Evolutionary conservation across 2,329 filamentous ascomycete genomes (phyloP), one percentile per base, ranked within the genome.

Genomic region (Verticillium nubilum): DNA sequence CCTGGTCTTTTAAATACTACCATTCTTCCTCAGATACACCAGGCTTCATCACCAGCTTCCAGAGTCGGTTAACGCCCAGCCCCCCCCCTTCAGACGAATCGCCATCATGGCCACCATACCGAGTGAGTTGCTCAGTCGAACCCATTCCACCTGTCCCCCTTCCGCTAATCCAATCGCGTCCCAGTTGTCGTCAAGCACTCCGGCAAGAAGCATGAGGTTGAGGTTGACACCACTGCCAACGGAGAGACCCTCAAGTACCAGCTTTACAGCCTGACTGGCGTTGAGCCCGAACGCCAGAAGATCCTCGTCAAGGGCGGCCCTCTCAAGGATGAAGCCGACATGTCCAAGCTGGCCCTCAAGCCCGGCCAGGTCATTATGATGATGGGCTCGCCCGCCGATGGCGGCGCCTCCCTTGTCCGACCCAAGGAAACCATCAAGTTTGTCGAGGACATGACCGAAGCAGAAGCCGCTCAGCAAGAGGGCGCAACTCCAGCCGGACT

Each of bases 191-290:
- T 99, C 67, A 98, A 96, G 77, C 94, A 99, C 74, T 88, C 92
- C 72, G 94, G 94, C 78, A 97, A 95, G 75, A 94, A 93, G 73
- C 90, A 98, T 79, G 88, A 98, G 71, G 85, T 99, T 73, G 94
- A 98, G 63, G 86, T 99, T 69, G 94, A 98, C 72, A 83, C 90
- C 52, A 81, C 85, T 27, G 88, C 91, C 53, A 92, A 87, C 63
- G 95, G 95, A 75, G 92, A 97, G 75, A 91, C 90, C 60, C 92
- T 99, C 80, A 99, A 98, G 75, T 91, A 90, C 70, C 95, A 98
- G 74, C 85, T 99, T 60, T 99, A 89, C 79, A 97, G 93, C 63
- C 81, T 99, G 59, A 99, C 95, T 54, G 92, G 91, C 62, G 95
- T 99, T 70, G 95, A 98, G 73, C 95, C 95, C 65, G 91, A 96